Percentiles rank a stretch among this genome's conserved stretches.
phyloP scores from a whole-genome alignment of 1,284 basidiomycete species.

The Ganoderma boninense region DNA sequence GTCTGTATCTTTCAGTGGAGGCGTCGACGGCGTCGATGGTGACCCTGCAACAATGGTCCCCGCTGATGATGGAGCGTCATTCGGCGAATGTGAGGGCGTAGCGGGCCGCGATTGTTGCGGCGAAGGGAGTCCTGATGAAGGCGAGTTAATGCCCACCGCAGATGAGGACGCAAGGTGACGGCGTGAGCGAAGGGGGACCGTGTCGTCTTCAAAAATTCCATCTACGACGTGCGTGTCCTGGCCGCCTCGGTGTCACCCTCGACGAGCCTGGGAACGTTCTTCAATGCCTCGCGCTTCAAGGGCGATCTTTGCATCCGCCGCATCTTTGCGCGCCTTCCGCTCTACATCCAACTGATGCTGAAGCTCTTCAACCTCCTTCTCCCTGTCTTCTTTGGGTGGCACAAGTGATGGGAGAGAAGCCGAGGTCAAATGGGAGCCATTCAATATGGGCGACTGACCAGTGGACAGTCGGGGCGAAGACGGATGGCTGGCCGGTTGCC shows the following conservation, averaged over 20 bases:
- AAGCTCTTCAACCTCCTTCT: conserved; percentile 60
- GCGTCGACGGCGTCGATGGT: background rate
- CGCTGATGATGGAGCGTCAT: conserved; percentile 21
- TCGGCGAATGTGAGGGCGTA: conserved; percentile 21
- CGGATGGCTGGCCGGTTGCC: conserved; percentile 42
- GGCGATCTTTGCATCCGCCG: conserved; percentile 70
- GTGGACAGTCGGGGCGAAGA: conserved; percentile 38
- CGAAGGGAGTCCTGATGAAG: conserved; percentile 33
- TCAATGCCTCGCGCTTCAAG: conserved; percentile 83
- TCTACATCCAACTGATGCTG: conserved; percentile 65
- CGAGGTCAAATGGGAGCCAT: conserved; percentile 62
- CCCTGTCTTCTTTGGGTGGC: conserved; percentile 37
- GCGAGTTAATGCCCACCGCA: conserved; percentile 41
- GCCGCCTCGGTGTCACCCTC: conserved; percentile 55
- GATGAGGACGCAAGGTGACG: conserved; percentile 39
- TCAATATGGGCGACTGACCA: conserved; percentile 30
- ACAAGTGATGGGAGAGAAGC: conserved; percentile 68
- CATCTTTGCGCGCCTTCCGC: conserved; percentile 61
- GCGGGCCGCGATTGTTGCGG: conserved; percentile 26
- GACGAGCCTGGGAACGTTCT: conserved; percentile 75
- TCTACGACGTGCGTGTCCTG: conserved; percentile 9
- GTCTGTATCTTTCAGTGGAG: background rate
- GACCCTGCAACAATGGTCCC: conserved; percentile 23
- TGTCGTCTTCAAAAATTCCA: conserved; percentile 1
- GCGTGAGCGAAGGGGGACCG: conserved; percentile 22